A percentile compares a stretch with the other conserved stretches of the same genome.
These are phyloP conservation scores for Suhomyces anneliseae DNA, from an alignment of 1,139 yeast species.

Conservation along the genomic window DNA sequence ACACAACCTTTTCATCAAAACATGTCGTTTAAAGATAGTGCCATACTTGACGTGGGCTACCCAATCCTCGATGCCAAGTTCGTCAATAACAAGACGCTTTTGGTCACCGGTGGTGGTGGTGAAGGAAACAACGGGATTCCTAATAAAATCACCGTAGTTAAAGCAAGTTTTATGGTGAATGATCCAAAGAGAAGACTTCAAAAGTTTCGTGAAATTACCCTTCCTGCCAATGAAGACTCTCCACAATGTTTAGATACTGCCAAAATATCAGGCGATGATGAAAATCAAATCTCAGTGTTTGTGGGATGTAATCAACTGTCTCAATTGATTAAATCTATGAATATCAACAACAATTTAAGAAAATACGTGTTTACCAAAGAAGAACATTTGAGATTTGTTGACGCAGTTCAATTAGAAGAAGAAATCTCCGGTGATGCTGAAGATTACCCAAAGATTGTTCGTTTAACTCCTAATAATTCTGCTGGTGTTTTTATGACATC, in stretches of 20 bases:
- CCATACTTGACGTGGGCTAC: constrained; percentile 60
- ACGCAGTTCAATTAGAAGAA: constrained; percentile 55
- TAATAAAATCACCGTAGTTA: constrained; percentile 75
- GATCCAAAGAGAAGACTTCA: constrained; percentile 55
- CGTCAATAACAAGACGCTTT: constrained; percentile 56
- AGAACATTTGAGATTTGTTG: constrained; percentile 62
- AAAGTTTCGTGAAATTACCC: constrained; percentile 59
- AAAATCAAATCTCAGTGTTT: constrained; percentile 50
- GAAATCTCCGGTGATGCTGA: constrained; percentile 35
- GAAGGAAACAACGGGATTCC: constrained; percentile 87
- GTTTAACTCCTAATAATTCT: constrained; percentile 52
- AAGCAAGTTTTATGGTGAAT: constrained; percentile 54
- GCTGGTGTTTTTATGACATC: constrained; percentile 68
- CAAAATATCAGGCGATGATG: constrained; percentile 22
- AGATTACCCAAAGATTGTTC: constrained; percentile 61
- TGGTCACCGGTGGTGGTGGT: constrained; percentile 94
- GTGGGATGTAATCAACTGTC: constrained; percentile 74
- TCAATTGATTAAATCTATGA: constrained; percentile 56
- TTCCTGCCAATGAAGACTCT: constrained; percentile 67
- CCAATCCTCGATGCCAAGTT: constrained; percentile 83
- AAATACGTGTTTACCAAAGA: constrained; percentile 57
- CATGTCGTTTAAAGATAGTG: constrained; percentile 39
- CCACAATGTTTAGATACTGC: constrained; percentile 69
- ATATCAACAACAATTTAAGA: constrained; percentile 68
- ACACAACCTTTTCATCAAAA: constrained; percentile 2